These are phyloP conservation scores for Penicillium italicum DNA, from an alignment of 2,329 filamentous ascomycete genomes.

Conservation along the genomic window DNA sequence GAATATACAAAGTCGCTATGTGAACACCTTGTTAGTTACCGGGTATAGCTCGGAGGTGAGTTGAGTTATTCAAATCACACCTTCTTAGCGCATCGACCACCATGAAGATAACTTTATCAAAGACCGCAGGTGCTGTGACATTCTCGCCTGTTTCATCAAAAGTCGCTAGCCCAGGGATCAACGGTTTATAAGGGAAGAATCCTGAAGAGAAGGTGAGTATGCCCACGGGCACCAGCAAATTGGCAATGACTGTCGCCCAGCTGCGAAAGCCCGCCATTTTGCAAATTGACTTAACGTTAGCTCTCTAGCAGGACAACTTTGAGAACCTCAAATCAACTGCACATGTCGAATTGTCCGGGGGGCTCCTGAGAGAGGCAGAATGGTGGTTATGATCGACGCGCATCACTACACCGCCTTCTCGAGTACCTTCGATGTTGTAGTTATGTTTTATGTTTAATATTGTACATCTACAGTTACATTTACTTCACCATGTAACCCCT, in stretches of 20 bases:
- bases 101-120: slow-evolving; percentile 94
- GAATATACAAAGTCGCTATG: slow-evolving; percentile 91
- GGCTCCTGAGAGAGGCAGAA: background rate
- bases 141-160: slow-evolving; percentile 53
- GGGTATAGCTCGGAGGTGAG: background rate
- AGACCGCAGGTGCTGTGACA: slow-evolving; percentile 58
- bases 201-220: slow-evolving; percentile 77
- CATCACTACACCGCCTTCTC: slow-evolving; percentile 3
- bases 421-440: background rate
- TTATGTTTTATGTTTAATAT: background rate
- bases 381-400: slow-evolving; percentile 3
- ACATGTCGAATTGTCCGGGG: background rate
- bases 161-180: slow-evolving; percentile 76
- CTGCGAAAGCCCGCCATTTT: slow-evolving; percentile 28
- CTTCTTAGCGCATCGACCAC: slow-evolving; percentile 92
- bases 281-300: background rate
- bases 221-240: slow-evolving; percentile 71
- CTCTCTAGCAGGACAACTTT: background rate
- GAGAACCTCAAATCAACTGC: background rate
- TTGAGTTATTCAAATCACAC: slow-evolving; percentile 44
- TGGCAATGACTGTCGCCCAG: slow-evolving; percentile 59
- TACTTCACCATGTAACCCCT: background rate
- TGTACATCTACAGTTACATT: background rate
- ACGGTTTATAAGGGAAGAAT: slow-evolving; percentile 97
- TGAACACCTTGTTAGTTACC: background rate